Percentiles rank a stretch among this genome's conserved stretches.
These are phyloP conservation scores for Chaetomium tenue DNA, from an alignment of 495 filamentous ascomycete species.

Conservation along the genomic window DNA sequence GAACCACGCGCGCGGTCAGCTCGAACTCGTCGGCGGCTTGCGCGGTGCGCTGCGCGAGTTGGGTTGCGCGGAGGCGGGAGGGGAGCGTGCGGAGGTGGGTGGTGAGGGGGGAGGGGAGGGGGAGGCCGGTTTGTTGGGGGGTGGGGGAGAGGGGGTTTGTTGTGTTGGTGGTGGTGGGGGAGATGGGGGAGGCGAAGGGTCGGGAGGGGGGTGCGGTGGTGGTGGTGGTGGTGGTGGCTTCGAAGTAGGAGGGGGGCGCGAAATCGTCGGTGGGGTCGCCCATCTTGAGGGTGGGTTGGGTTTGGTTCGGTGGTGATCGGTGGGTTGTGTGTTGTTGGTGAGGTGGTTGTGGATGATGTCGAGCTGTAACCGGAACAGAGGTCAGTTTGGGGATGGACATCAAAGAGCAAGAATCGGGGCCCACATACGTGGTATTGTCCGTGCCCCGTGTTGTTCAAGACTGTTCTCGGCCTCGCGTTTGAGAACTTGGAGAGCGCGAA, in stretches of 20 bases:
- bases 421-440: background rate
- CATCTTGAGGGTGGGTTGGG: background rate
- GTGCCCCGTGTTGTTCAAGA: background rate
- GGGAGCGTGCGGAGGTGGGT: constrained; percentile 42
- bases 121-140: background rate
- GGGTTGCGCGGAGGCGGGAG: constrained; percentile 37
- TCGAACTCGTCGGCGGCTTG: constrained; percentile 38
- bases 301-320: background rate
- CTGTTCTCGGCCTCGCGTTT: background rate
- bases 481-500: background rate
- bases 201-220: background rate
- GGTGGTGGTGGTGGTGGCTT: constrained; percentile 19
- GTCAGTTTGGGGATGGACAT: background rate
- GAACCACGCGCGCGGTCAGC: constrained; percentile 37
- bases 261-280: constrained; percentile 19
- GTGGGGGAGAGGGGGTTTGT: background rate
- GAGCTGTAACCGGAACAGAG: background rate
- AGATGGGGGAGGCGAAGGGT: background rate
- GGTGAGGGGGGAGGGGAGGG: constrained; percentile 39
- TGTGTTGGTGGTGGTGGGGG: constrained; percentile 5
- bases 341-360: background rate
- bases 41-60: constrained; percentile 30
- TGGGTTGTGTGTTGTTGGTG: constrained; percentile 14
- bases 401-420: background rate
- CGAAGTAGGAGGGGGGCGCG: constrained; percentile 41